phyloP scores from a whole-genome alignment of 257 asterid species.

The Capsicum rhomboideum region DNA sequence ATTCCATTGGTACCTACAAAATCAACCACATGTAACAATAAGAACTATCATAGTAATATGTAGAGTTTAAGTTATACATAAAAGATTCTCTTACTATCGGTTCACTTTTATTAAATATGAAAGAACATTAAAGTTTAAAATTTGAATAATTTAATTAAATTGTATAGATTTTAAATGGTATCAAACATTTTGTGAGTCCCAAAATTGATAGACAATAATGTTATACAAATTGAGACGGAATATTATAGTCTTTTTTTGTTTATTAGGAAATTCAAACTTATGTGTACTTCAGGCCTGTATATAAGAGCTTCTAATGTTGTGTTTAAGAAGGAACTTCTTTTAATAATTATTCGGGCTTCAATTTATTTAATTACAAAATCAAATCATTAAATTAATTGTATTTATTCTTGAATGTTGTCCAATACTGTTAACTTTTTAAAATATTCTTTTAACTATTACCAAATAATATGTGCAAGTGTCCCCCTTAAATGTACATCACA shows the following conservation, averaged over 20 bases:
- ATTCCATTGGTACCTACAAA: conserved; percentile 14
- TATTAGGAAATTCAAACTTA: no score
- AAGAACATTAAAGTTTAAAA: no score
- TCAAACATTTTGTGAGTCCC: neutral
- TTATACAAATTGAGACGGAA: no score
- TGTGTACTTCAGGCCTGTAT: neutral
- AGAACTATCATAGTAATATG: neutral
- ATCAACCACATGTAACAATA: neutral
- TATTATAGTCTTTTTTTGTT: no score
- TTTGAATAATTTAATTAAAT: no score
- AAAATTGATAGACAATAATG: no score
- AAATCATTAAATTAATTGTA: neutral
- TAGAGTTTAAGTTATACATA: neutral
- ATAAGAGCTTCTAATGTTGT: neutral
- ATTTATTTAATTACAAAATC: no score
- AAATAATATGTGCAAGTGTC: no score
- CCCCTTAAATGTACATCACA: no score
- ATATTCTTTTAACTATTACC: neutral
- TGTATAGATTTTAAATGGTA: no score
- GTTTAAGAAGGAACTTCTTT: neutral
- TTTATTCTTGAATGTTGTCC: neutral
- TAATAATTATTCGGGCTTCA: neutral
- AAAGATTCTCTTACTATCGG: no score
- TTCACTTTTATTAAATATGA: no score
- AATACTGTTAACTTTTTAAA: neutral